Conservation (phyloP, 2,329 filamentous ascomycete genomes). For the Colletotrichum lupini region DNA sequence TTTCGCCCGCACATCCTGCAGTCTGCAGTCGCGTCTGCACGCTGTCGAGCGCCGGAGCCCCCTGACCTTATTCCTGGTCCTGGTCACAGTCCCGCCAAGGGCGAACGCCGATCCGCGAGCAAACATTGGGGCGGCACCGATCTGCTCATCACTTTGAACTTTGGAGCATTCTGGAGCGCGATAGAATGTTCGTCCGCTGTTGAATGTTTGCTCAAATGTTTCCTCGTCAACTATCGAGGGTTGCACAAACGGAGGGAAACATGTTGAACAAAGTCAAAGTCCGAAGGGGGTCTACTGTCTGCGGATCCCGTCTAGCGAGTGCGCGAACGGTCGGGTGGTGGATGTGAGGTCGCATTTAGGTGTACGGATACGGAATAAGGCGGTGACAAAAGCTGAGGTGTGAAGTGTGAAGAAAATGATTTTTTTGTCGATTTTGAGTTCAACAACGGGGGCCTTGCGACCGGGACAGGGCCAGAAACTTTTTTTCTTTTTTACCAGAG, state of each 20-base stretch:
- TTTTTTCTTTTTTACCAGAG: background rate
- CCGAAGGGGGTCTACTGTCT: background rate
- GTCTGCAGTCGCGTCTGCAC: constrained; percentile 9
- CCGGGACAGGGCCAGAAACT: constrained; percentile 14
- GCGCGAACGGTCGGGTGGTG: background rate
- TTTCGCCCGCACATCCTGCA: constrained; percentile 10
- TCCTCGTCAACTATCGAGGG: background rate
- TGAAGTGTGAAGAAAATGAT: background rate
- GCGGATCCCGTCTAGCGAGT: too few species aligned
- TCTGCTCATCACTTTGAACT: constrained; percentile 6
- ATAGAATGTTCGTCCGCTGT: background rate
- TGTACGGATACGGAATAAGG: background rate
- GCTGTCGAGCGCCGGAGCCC: constrained; percentile 12
- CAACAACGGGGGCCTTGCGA: constrained; percentile 1
- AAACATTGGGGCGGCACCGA: constrained; percentile 20
- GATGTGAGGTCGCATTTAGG: constrained; percentile 31
- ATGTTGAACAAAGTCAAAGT: background rate
- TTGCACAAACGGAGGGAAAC: background rate
- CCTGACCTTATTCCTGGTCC: constrained; percentile 16
- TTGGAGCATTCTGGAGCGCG: background rate
- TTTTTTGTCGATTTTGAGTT: constrained; percentile 22
- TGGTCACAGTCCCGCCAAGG: constrained; percentile 7
- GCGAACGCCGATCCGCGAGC: constrained; percentile 24
- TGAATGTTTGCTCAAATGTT: background rate
- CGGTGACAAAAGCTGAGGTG: constrained; percentile 23